Base-by-base conservation (phyloP, 192 early-diverging fungal genomes). In the Bifiguratus adelaidae region DNA sequence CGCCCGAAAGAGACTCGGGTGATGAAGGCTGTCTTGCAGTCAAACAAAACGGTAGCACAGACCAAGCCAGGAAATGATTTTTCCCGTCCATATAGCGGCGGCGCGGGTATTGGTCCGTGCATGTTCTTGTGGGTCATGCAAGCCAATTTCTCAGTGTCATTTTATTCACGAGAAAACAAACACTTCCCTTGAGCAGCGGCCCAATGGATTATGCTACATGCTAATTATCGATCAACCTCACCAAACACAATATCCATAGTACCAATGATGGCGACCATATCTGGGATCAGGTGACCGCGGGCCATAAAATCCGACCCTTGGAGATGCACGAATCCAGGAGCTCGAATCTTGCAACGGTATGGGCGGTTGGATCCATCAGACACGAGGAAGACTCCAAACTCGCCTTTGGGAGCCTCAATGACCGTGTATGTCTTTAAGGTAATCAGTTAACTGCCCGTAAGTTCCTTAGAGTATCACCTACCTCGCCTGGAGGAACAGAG, bases 191-290 rank as follows among this genome's bases (percentile, higher is more conserved):
- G n/a, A n/a, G n/a, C n/a, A n/a, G n/a, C n/a, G n/a, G n/a, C n/a
- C n/a, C n/a, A n/a, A n/a, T n/a, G n/a, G n/a, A n/a, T n/a, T n/a
- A n/a, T n/a, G n/a, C n/a, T n/a, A n/a, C n/a, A n/a, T n/a, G n/a
- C n/a, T 29, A 48, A 44, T 76, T 83, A 88, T 50, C 82, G 83
- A 65, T 84, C 80, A 48, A 89, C 77, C 63, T 89, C 82, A 70
- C 94, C 94, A 77, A 99, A 99, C 75, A 99, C 95, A 68, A 99
- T 81, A 79, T 99, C 95, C 75, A 91, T 85, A 24, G 95, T 99
- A 66, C 92, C 95, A 61, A 98, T 91, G 58, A 95, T 89, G 34
- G 95, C 80, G 22, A 98, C 91, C 49, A 90, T 86, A 71, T 96
- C 95, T 16, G 95, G 91, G 61, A 99, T 70, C 44, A 88, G 79